phyloP scores from a whole-genome alignment of 2,329 filamentous ascomycete species.

The Epichloe brachyelytri region DNA sequence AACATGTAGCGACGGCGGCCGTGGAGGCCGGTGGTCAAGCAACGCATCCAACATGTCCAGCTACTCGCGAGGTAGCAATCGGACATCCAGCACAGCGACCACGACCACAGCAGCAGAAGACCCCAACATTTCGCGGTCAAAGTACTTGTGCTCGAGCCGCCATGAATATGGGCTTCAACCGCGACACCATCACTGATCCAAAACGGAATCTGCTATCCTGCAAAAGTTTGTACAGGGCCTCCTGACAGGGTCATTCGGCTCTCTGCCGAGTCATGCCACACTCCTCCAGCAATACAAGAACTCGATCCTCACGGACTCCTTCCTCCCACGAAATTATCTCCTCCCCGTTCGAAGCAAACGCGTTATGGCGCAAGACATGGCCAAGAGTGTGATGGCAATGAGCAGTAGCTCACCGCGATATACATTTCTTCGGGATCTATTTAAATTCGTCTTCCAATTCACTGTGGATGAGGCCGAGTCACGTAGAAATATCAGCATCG shows the following conservation, averaged over 20 bases:
- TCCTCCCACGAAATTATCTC: slow-evolving; percentile 28
- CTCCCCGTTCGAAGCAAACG: slow-evolving; percentile 43
- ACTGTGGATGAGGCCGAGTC: slow-evolving; percentile 63
- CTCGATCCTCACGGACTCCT: slow-evolving; percentile 59
- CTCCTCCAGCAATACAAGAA: slow-evolving; percentile 72
- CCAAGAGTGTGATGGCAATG: slow-evolving; percentile 68
- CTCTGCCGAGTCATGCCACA: slow-evolving; percentile 52
- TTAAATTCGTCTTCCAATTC: slow-evolving; percentile 73
- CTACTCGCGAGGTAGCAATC: slow-evolving; percentile 58
- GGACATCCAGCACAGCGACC: slow-evolving; percentile 59
- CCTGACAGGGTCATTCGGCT: slow-evolving; percentile 67
- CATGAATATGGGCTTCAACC: slow-evolving; percentile 69
- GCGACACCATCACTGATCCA: slow-evolving; percentile 35
- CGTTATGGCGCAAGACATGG: slow-evolving; percentile 60
- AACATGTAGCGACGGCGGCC: slow-evolving; percentile 45
- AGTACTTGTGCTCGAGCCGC: slow-evolving; percentile 73
- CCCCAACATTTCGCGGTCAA: slow-evolving; percentile 62
- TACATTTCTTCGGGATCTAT: slow-evolving; percentile 69
- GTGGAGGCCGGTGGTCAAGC: slow-evolving; percentile 67
- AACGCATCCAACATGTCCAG: slow-evolving; percentile 66
- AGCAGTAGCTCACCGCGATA: slow-evolving; percentile 54
- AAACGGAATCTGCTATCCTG: slow-evolving; percentile 40
- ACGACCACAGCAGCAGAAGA: slow-evolving; percentile 59
- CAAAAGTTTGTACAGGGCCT: slow-evolving; percentile 66
- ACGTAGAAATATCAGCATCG: slow-evolving; percentile 51